Conservation (phyloP, 2,329 filamentous ascomycete species). For the Rhynchosporium graminicola region DNA sequence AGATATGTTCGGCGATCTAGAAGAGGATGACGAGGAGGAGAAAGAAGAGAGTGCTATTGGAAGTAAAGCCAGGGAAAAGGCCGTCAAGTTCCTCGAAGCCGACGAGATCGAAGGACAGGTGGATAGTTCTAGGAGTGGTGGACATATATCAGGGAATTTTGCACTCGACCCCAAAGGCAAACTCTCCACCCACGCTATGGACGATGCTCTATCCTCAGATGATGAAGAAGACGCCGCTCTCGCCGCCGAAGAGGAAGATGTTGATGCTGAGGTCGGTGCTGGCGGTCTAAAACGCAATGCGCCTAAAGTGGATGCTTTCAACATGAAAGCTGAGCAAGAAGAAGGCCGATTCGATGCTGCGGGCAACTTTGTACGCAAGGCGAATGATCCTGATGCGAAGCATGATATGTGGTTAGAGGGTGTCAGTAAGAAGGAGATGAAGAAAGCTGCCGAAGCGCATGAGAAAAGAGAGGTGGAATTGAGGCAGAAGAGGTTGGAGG, state of each 20-base stretch:
- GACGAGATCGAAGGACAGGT: constrained; percentile 79
- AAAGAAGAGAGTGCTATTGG: constrained; percentile 49
- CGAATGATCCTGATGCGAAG: constrained; percentile 81
- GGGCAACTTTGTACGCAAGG: constrained; percentile 90
- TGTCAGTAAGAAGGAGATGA: constrained; percentile 91
- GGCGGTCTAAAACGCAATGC: constrained; percentile 91
- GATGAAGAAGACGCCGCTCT: constrained; percentile 73
- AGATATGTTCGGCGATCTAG: constrained; percentile 82
- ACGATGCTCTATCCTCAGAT: constrained; percentile 52
- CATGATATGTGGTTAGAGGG: constrained; percentile 94
- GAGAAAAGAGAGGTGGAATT: constrained; percentile 80
- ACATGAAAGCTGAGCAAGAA: constrained; percentile 86
- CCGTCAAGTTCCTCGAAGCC: constrained; percentile 60
- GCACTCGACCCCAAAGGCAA: constrained; percentile 57
- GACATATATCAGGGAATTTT: constrained; percentile 63
- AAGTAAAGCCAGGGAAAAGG: constrained; percentile 59
- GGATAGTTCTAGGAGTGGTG: constrained; percentile 69
- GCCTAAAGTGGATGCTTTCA: constrained; percentile 94
- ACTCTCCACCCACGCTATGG: constrained; percentile 41
- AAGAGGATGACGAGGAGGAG: constrained; percentile 58
- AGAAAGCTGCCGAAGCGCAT: constrained; percentile 80
- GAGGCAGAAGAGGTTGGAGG: constrained; percentile 67
- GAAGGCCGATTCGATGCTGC: constrained; percentile 89
- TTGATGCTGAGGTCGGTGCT: constrained; percentile 88
- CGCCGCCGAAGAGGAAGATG: constrained; percentile 70